phyloP scores from a whole-genome alignment of 2,329 filamentous ascomycete species.

The Arthrinium phaeospermum region DNA sequence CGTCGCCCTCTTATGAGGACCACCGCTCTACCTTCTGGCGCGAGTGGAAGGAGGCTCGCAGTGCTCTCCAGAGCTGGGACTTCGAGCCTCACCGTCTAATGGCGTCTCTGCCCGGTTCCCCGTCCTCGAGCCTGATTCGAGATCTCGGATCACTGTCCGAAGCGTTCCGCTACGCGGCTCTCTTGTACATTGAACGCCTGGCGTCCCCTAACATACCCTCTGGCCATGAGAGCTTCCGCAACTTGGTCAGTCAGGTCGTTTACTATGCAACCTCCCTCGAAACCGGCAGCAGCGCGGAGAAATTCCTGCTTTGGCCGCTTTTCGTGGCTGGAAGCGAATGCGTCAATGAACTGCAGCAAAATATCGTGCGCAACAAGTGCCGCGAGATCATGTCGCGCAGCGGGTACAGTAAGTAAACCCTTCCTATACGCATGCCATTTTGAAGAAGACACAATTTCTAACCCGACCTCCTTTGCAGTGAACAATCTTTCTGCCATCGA shows the following conservation, averaged over 20 bases:
- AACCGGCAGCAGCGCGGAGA: constrained; percentile 74
- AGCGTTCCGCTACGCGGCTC: constrained; percentile 85
- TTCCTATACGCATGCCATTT: neutral
- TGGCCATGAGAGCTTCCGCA: constrained; percentile 78
- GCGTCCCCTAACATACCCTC: constrained; percentile 78
- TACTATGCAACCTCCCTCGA: constrained; percentile 83
- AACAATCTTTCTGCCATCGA: constrained; percentile 89
- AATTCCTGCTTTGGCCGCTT: constrained; percentile 91
- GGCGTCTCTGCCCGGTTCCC: constrained; percentile 54
- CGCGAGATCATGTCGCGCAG: constrained; percentile 86
- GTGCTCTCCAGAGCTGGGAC: constrained; percentile 80
- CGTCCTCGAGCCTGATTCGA: constrained; percentile 66
- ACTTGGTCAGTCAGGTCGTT: constrained; percentile 80
- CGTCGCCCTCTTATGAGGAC: constrained; percentile 59
- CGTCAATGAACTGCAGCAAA: constrained; percentile 78
- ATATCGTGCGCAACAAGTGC: constrained; percentile 79
- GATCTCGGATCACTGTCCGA: constrained; percentile 86
- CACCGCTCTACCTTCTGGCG: constrained; percentile 75
- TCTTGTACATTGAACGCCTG: constrained; percentile 89
- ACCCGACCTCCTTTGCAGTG: constrained; percentile 43
- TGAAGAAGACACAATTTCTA: neutral
- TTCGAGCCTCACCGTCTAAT: constrained; percentile 65
- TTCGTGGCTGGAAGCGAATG: constrained; percentile 92
- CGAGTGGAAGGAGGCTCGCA: constrained; percentile 83
- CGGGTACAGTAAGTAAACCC: constrained; percentile 67